These are phyloP conservation scores for Zygnema circumcarinatum DNA, from an alignment of 139 green algal genomes.

Conservation along the genomic window DNA sequence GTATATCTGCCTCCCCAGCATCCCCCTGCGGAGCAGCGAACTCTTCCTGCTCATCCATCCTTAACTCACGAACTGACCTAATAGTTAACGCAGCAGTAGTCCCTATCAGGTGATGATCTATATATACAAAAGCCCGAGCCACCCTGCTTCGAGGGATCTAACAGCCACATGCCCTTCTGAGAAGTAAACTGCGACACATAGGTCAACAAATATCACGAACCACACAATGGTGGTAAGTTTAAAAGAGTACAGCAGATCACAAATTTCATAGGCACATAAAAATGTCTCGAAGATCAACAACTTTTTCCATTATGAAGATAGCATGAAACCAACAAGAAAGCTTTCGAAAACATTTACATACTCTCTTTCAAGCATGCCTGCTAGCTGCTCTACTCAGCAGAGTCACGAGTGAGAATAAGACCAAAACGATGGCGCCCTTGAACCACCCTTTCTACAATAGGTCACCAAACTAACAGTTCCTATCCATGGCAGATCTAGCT, in stretches of 20 bases:
- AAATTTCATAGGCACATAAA: neutral
- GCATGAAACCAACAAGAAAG: neutral
- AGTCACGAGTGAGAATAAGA: no score
- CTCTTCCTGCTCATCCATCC: neutral
- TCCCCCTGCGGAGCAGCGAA: neutral
- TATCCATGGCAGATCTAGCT: no score
- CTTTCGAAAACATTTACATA: no score
- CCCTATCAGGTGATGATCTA: no score
- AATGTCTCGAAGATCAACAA: neutral
- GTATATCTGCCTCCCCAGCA: conserved; percentile 8
- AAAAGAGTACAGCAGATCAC: neutral
- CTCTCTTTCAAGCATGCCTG: no score
- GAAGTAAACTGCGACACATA: neutral
- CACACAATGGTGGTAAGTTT: neutral
- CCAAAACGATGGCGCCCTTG: no score
- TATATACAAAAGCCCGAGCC: no score
- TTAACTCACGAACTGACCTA: no score
- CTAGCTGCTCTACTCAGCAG: no score
- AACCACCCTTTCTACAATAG: no score
- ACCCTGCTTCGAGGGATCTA: neutral
- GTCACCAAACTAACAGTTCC: no score
- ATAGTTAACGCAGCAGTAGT: no score
- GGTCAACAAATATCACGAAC: neutral
- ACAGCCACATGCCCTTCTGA: neutral
- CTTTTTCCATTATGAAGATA: neutral